Percentiles rank a stretch among this genome's conserved stretches.
Evolutionary conservation across 2,329 filamentous ascomycete species (phyloP).

Genomic region (Lithohypha guttulata): DNA sequence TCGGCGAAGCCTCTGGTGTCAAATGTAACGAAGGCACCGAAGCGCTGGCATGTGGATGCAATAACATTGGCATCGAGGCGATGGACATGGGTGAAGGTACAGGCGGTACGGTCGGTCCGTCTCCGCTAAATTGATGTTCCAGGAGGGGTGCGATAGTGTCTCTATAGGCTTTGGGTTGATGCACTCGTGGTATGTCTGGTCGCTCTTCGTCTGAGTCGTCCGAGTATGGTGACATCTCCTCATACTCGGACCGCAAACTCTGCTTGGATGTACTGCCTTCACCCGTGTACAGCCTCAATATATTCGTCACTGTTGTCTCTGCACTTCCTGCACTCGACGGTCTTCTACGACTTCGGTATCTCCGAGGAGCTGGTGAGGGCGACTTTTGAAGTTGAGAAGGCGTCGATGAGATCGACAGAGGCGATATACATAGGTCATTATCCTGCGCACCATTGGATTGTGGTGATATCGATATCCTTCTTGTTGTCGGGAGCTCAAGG

Average conservation of each 20-base stretch:
- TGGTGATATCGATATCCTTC: conserved; percentile 10
- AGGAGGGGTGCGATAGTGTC: conserved; percentile 17
- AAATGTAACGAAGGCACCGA: conserved; percentile 5
- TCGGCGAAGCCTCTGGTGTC: neutral
- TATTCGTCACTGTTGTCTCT: conserved; percentile 20
- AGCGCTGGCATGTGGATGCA: neutral
- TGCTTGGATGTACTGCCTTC: conserved; percentile 2
- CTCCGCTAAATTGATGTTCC: conserved; percentile 4
- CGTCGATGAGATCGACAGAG: conserved; percentile 11
- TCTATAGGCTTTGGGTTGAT: conserved; percentile 19
- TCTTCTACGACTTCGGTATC: conserved; percentile 9
- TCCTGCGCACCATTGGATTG: conserved; percentile 8
- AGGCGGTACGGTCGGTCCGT: neutral
- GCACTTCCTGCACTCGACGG: conserved; percentile 19
- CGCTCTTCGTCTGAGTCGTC: conserved; percentile 15
- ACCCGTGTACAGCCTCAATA: conserved; percentile 19
- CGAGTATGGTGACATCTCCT: neutral
- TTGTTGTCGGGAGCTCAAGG: conserved; percentile 13
- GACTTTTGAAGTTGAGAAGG: conserved; percentile 18
- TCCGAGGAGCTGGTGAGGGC: conserved; percentile 15
- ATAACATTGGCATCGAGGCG: conserved; percentile 4
- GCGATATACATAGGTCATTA: conserved; percentile 1
- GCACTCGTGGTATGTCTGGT: conserved; percentile 6
- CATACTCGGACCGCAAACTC: conserved; percentile 3
- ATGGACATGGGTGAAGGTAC: conserved; percentile 3